phyloP scores from a whole-genome alignment of 148 eudicot species.

The Rhododendron simsii region DNA sequence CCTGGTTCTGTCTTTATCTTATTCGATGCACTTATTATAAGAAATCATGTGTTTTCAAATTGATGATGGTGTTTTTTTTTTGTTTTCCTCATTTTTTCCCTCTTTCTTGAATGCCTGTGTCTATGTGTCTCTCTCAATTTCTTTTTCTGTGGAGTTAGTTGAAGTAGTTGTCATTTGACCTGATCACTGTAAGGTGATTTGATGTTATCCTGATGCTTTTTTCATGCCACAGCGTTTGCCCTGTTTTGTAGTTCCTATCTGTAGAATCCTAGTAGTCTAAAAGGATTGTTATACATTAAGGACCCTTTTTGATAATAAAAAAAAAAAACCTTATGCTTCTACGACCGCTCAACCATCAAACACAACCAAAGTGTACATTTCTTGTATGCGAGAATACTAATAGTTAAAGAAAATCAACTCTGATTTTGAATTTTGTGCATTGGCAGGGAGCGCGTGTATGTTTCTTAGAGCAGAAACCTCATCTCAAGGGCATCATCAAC shows the following conservation, averaged over 20 bases:
- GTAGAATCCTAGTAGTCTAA: not conserved
- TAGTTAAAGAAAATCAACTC: not conserved
- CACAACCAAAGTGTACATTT: not conserved
- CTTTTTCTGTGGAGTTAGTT: not conserved
- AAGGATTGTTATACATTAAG: not conserved
- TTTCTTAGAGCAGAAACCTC: constrained; percentile 81
- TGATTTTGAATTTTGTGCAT: constrained; percentile 2
- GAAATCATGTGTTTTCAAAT: not conserved
- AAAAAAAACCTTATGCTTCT: not conserved
- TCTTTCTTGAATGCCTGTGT: not conserved
- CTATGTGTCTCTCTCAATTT: not conserved
- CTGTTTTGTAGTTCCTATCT: not conserved
- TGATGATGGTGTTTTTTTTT: not conserved
- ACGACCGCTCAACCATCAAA: not conserved
- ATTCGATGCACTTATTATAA: not conserved
- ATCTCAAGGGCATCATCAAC: constrained; percentile 83
- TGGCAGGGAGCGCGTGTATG: constrained; percentile 62
- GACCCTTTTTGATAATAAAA: not conserved
- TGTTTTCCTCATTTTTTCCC: not conserved
- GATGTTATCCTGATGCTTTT: not conserved
- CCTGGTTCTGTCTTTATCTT: not conserved
- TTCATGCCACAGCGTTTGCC: not conserved
- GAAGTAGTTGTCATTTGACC: not conserved
- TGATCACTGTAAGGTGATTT: not conserved
- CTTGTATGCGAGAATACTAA: not conserved